phyloP scores from a whole-genome alignment of 306 rosid genomes.

The Quercus dentata region DNA sequence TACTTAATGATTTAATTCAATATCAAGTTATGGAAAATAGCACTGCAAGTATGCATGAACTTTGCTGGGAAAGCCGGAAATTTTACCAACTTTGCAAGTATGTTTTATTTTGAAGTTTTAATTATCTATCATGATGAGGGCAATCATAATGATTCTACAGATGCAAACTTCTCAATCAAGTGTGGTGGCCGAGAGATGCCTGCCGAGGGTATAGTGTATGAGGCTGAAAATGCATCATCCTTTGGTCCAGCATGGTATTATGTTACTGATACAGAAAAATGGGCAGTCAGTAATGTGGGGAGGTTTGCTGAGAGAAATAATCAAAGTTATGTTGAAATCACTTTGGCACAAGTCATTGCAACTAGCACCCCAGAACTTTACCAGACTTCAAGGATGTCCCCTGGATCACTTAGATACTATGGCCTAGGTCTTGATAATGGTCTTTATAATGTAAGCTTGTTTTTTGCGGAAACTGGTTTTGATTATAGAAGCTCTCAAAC shows the following conservation, averaged over 20 bases:
- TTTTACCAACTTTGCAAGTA: too few species aligned
- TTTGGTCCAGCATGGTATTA: constrained; percentile 5
- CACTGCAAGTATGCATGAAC: too few species aligned
- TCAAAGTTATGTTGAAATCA: constrained; percentile 12
- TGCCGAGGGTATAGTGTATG: constrained; percentile 11
- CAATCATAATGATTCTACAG: not conserved
- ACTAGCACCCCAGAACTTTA: constrained; percentile 39
- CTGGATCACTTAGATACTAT: constrained; percentile 75
- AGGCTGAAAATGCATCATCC: not conserved
- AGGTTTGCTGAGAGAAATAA: not conserved
- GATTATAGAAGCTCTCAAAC: constrained; percentile 8
- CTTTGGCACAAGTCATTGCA: constrained; percentile 25
- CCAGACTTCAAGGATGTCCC: constrained; percentile 63
- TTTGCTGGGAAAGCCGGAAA: too few species aligned
- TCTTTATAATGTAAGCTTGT: constrained; percentile 52
- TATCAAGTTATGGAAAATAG: too few species aligned
- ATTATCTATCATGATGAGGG: not conserved
- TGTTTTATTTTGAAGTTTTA: not conserved
- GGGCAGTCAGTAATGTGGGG: constrained; percentile 26
- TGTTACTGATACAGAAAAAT: constrained; percentile 4
- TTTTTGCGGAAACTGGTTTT: constrained; percentile 60
- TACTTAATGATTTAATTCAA: too few species aligned
- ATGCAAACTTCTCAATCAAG: constrained; percentile 29
- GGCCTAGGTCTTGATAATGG: constrained; percentile 82
- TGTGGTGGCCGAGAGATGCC: not conserved